Evolutionary conservation across 768 basidiomycete genomes (phyloP).

Genomic region (Leccinellum rugosiceps): DNA sequence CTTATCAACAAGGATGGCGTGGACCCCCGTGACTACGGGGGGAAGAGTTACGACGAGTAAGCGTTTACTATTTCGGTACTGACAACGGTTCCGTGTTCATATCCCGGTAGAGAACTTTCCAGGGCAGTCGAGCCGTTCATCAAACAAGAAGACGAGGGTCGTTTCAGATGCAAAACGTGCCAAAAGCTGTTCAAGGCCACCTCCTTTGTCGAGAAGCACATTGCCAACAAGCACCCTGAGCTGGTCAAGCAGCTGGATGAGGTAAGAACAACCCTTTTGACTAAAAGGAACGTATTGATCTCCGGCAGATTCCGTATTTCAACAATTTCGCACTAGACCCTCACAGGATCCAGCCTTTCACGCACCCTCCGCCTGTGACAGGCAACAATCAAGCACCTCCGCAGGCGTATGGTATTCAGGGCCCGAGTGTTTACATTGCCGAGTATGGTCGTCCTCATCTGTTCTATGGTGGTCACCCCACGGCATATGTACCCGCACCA

Average conservation of each 20-base stretch:
- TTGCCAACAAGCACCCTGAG: conserved; percentile 91
- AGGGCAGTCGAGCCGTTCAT: conserved; percentile 76
- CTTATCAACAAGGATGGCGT: conserved; percentile 75
- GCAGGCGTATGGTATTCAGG: conserved; percentile 81
- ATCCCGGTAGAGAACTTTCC: conserved; percentile 62
- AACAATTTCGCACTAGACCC: conserved; percentile 98
- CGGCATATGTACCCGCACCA: conserved; percentile 34
- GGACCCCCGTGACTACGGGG: conserved; percentile 86
- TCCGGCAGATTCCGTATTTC: conserved; percentile 74
- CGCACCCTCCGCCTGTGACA: conserved; percentile 65
- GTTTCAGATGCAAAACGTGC: conserved; percentile 95
- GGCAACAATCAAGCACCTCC: conserved; percentile 78
- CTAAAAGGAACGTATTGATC: conserved; percentile 13
- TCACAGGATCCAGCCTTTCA: conserved; percentile 83
- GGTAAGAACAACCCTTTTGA: conserved; percentile 43
- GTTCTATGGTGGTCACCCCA: conserved; percentile 38
- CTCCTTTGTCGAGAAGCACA: conserved; percentile 96
- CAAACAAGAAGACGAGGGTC: conserved; percentile 96
- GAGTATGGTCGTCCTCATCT: conserved; percentile 40
- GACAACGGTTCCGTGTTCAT: conserved; percentile 15
- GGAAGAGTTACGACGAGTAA: conserved; percentile 87
- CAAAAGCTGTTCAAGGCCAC: conserved; percentile 97
- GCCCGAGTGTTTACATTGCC: conserved; percentile 48
- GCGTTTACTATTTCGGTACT: conserved; percentile 30
- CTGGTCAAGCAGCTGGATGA: conserved; percentile 81